These are phyloP conservation scores for Ophiostoma novo-ulmi DNA, from an alignment of 2,329 filamentous ascomycete species.

Conservation along the genomic window DNA sequence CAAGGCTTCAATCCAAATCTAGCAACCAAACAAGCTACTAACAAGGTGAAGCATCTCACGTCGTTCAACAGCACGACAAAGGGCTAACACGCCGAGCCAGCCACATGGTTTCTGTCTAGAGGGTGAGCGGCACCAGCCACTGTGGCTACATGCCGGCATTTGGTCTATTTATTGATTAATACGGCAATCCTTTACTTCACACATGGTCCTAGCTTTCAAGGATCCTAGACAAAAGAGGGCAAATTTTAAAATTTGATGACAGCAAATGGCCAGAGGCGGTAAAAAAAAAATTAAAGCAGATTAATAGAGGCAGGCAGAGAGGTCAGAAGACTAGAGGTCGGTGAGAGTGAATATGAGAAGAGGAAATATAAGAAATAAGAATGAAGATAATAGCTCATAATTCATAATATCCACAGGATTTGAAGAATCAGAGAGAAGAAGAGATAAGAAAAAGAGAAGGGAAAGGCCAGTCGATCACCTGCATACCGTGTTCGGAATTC, in stretches of 20 bases:
- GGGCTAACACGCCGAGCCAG: background rate
- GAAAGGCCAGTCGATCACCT: background rate
- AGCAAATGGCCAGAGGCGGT: too few relatives aligned
- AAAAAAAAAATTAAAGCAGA: background rate
- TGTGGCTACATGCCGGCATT: background rate
- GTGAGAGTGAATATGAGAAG: background rate
- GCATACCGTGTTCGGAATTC: background rate
- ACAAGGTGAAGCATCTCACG: background rate
- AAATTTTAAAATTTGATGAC: too few relatives aligned
- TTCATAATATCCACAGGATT: background rate
- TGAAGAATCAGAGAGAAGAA: background rate
- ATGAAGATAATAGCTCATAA: background rate
- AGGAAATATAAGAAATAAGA: background rate
- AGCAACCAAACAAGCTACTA: background rate
- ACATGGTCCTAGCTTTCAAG: conserved; percentile 5
- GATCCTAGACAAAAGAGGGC: background rate
- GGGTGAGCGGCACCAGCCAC: background rate
- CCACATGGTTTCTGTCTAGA: background rate
- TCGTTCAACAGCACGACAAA: background rate
- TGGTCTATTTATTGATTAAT: background rate
- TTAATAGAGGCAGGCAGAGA: background rate
- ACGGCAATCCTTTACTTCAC: background rate
- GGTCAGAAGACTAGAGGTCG: background rate
- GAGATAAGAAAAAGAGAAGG: background rate
- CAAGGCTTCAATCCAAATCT: too few relatives aligned